phyloP scores from a whole-genome alignment of 139 green algal genomes.

The Nannochloris sp. region DNA sequence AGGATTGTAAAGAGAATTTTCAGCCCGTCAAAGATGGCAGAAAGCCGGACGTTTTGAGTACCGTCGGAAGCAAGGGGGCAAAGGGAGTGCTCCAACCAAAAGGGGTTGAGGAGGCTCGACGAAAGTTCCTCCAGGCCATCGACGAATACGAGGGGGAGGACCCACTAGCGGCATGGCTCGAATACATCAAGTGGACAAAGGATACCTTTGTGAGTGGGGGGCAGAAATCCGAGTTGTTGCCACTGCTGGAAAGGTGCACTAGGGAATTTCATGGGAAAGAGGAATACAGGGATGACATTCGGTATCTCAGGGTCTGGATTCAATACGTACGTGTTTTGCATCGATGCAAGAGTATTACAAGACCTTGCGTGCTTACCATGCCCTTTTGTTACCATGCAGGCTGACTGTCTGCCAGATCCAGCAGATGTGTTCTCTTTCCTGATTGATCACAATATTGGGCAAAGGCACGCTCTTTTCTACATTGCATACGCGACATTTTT shows the following conservation, averaged over 20 bases:
- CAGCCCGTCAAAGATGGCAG: constrained; percentile 61
- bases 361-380: neutral
- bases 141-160: constrained; percentile 61
- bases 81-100: neutral
- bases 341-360: neutral
- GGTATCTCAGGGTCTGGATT: constrained; percentile 88
- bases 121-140: constrained; percentile 50
- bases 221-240: constrained; percentile 64
- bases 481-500: constrained; percentile 74
- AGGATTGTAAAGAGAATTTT: constrained; percentile 80
- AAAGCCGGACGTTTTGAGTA: constrained; percentile 32
- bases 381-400: constrained; percentile 32
- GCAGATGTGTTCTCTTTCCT: constrained; percentile 81
- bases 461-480: constrained; percentile 76
- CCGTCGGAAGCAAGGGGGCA: neutral
- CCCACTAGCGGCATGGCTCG: constrained; percentile 63
- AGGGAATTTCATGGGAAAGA: constrained; percentile 42
- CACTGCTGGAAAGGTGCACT: constrained; percentile 77
- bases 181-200: constrained; percentile 85
- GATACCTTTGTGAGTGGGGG: constrained; percentile 51
- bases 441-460: constrained; percentile 61
- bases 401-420: constrained; percentile 75
- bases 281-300: constrained; percentile 69
- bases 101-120: neutral
- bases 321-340: constrained; percentile 54